Conservation (phyloP, 345 rosid species). For the Eucalyptus rudis region DNA sequence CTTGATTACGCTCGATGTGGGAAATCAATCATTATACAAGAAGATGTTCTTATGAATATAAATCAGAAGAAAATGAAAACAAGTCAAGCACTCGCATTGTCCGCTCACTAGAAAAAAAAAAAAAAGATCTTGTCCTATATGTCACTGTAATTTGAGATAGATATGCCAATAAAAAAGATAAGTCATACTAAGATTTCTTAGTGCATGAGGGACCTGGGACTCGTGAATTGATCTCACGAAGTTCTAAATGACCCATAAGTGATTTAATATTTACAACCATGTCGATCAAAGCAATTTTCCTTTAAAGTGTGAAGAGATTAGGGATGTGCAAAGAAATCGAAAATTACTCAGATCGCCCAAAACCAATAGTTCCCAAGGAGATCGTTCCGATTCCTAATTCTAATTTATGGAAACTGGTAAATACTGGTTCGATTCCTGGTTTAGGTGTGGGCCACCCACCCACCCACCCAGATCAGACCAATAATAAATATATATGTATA, state of each 20-base stretch:
- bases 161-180: background rate
- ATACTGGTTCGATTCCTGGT: fast-evolving
- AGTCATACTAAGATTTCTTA: background rate
- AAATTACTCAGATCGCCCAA: fast-evolving
- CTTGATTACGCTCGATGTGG: background rate
- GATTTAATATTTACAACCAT: no score
- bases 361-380: no score
- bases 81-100: background rate
- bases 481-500: no score
- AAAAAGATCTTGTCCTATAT: background rate
- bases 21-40: background rate
- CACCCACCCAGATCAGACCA: fast-evolving
- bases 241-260: no score
- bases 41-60: background rate
- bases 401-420: no score
- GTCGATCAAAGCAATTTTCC: no score
- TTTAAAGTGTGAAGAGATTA: no score
- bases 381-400: fast-evolving
- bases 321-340: no score
- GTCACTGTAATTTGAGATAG: background rate
- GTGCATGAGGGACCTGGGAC: background rate
- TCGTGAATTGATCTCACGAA: background rate
- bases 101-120: background rate
- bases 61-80: background rate
- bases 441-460: no score